Base-by-base conservation (phyloP, 371 early-diverging fungal species). In the Mucor velutinosus region DNA sequence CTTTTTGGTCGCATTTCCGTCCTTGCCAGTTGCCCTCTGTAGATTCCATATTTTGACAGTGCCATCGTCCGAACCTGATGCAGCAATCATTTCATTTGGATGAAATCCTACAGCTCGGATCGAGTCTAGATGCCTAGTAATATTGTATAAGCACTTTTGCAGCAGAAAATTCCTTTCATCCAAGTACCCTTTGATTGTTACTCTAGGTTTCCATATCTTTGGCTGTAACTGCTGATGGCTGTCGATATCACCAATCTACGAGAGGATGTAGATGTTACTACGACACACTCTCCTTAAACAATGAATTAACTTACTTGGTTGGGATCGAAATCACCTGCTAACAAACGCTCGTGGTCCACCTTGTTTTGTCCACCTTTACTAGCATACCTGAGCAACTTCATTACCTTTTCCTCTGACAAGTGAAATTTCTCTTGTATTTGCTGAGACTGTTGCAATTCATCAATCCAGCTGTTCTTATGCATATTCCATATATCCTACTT, bases 51-150 rank as follows among this genome's bases (percentile, higher is more conserved):
- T 75, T 68, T 93, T 94, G 41, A 92, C 89, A 3, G 94, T 94
- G 5, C 88, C 86, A 77, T 96, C 96, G 64, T 96, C 95, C 3
- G 93, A 92, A 8, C 90, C 93, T 1, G 94, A 88, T 14, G 91
- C 80, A 25, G 94, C 71, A 0, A 87, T 73, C 63, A 83, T 79
- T 47, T 89, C 87, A 7, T 55, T 70, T 17, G 89, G 86, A 69
- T 94, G 92, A 65, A 93, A 93, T 21, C 82, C 80, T 11, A 94
- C 80, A 4, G 90, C 72, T 29, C 94, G 84, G 4, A 96, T 90
- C 0, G 91, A 83, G 72, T 94, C 96, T 19, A 94, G 67, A 70
- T 96, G 96, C 69, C 94, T 93, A 51, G 10, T 2, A 72, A 7
- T 33, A 1, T 3, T 21, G 5, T 11, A 15, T 68, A 21, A 63